Conservation (phyloP, 2,329 filamentous ascomycete species). For the Fusarium agapanthi region DNA sequence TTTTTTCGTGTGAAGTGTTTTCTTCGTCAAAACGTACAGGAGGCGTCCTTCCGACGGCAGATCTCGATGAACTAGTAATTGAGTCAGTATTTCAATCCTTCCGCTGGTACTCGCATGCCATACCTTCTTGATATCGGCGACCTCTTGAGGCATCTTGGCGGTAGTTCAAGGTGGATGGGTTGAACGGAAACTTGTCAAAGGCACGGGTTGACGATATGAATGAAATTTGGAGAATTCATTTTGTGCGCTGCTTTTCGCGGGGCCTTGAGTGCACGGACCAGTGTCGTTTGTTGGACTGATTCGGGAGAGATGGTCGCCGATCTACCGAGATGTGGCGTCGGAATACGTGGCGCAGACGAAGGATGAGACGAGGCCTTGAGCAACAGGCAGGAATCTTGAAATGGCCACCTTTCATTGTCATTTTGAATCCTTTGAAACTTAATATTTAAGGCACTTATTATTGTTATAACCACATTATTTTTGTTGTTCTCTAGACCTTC, state of each 20-base stretch:
- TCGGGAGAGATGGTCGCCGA: conserved; percentile 35
- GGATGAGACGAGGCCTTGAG: not conserved
- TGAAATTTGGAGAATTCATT: conserved; percentile 46
- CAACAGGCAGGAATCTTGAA: conserved; percentile 5
- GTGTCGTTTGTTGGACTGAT: not conserved
- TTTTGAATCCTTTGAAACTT: not conserved
- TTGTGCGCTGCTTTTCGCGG: conserved; percentile 46
- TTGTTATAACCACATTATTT: rapidly evolving
- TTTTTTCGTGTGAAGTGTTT: conserved; percentile 16
- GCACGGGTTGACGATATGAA: conserved; percentile 37
- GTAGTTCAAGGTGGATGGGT: conserved; percentile 47
- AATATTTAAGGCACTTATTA: not conserved
- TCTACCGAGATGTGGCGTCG: conserved; percentile 33
- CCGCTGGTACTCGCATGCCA: conserved; percentile 19
- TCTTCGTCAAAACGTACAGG: conserved; percentile 75
- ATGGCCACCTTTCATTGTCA: conserved; percentile 38
- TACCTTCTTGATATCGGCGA: conserved; percentile 95
- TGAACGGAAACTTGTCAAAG: conserved; percentile 41
- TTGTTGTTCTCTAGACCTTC: not conserved
- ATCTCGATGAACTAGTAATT: conserved; percentile 95
- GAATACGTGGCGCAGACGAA: conserved; percentile 28
- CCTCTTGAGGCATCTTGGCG: conserved; percentile 96
- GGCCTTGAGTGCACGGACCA: conserved; percentile 42
- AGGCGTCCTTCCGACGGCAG: conserved; percentile 99
- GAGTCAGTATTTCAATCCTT: conserved; percentile 43